Evolutionary conservation across 331 rosid species (phyloP).

Genomic region (Cydonia oblonga): DNA sequence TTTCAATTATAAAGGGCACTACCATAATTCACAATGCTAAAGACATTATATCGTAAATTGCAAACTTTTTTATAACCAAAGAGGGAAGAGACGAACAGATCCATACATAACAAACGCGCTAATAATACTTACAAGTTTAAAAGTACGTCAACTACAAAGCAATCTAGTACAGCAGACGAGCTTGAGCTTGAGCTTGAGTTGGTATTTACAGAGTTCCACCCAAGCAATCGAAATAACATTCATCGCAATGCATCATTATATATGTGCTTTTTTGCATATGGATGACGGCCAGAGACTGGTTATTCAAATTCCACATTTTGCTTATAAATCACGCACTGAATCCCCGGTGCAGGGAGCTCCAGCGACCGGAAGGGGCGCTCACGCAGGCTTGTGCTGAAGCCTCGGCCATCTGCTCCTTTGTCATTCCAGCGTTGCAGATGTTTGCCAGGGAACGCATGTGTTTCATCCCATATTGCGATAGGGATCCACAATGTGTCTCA

Average conservation of each 20-base stretch:
- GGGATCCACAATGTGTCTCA: slow-evolving; percentile 85
- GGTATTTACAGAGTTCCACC: slow-evolving; percentile 40
- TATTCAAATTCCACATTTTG: background rate
- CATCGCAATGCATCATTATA: background rate
- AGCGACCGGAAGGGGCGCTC: slow-evolving; percentile 45
- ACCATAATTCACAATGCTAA: too few species aligned
- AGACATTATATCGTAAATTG: background rate
- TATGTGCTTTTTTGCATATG: slow-evolving; percentile 1
- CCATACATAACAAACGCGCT: background rate
- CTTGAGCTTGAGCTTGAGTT: background rate
- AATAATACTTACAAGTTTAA: background rate
- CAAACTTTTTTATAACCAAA: background rate
- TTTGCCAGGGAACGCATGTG: slow-evolving; percentile 94
- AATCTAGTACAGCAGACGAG: background rate
- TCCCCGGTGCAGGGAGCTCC: slow-evolving; percentile 82
- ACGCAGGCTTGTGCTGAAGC: slow-evolving; percentile 81
- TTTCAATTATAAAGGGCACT: too few species aligned
- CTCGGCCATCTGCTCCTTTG: slow-evolving; percentile 60
- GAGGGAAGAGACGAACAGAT: background rate
- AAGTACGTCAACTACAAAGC: background rate
- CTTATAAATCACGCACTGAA: slow-evolving; percentile 52
- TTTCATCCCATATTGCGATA: slow-evolving; percentile 95
- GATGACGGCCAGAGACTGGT: background rate
- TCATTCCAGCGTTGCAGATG: slow-evolving; percentile 77
- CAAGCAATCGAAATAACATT: background rate